Conservation (phyloP, 176 grass and related monocot genomes). For the Carex kokanica region DNA sequence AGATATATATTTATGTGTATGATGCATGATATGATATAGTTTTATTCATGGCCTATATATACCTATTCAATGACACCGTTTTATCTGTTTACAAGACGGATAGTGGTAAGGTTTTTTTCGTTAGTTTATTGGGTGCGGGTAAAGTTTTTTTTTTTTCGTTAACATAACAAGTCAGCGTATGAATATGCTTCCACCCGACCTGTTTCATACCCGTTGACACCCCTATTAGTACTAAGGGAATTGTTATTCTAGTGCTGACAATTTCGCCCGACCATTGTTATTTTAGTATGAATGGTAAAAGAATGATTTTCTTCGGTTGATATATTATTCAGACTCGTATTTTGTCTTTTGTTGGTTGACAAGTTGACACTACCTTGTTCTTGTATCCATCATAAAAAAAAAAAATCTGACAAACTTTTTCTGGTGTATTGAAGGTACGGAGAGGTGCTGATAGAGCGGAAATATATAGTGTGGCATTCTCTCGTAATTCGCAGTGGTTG, state of each 20-base stretch:
- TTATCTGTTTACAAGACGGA: no score
- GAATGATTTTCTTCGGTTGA: neutral
- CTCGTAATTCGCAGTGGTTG: slow-evolving; percentile 58
- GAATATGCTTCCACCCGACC: no score
- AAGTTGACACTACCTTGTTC: neutral
- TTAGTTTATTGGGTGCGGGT: no score
- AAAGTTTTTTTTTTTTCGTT: no score
- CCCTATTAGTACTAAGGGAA: neutral
- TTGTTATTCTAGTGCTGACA: neutral
- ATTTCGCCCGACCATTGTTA: neutral
- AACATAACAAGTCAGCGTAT: no score
- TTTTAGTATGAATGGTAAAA: neutral
- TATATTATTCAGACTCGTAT: neutral
- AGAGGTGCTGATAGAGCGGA: slow-evolving; percentile 64
- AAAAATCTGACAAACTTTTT: neutral
- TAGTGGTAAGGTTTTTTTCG: no score
- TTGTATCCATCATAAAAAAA: neutral
- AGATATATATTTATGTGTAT: no score
- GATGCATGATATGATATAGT: no score
- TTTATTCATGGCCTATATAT: no score
- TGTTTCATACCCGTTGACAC: no score
- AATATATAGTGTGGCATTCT: slow-evolving; percentile 73
- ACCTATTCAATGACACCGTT: no score
- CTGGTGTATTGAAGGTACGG: slow-evolving; percentile 39
- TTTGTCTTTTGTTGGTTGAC: neutral